Evolutionary conservation across 306 rosid species (phyloP), one percentile per base, ranked within the genome.

Genomic region (Geum urbanum): DNA sequence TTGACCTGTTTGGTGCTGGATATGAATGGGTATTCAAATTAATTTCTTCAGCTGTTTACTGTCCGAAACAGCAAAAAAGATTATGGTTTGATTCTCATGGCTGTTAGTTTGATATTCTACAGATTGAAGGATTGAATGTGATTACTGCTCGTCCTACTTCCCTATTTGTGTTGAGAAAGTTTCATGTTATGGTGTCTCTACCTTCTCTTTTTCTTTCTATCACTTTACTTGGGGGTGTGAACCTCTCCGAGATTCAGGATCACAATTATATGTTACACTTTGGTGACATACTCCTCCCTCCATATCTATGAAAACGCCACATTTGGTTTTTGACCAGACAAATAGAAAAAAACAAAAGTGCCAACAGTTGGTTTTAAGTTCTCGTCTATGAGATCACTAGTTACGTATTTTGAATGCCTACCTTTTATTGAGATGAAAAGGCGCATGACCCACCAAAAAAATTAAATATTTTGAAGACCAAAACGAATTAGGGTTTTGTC

Each of bases 401-500:
- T 24, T 22, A 4, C 39, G 16, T 54, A 20, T 4, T 22, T 15
- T 57, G 39, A 54, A 20, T 9, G 10, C 35, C 0, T 32, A 20
- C 35, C 5, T 54, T 6, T 50, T 2, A 27, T 27, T 53, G 70
- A 53, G 77, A 78, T 75, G 80, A 79, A 72, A 71, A 71, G 74
- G 57, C 78, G 63, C 63, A 54, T 77, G 79, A 77, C 81, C 82
- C 76, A 53, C 77, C 76, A 73, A 13, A 49, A 78, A 60, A 67
- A 65, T 69, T 6, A 77, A 57, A 43, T 57, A 54, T 37, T 52
- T 66, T 69, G 69, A 74, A 69, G 74, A 85, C 82, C 79, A 76
- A 27, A 76, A 85, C 76, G 76, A 85, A 79, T 76, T 72, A 72
- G 77, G 67, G 24, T 70, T 84, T 84, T 84, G 92, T 84, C 86